phyloP scores from a whole-genome alignment of 768 basidiomycete genomes.

The Candolleomyces aberdarensis region DNA sequence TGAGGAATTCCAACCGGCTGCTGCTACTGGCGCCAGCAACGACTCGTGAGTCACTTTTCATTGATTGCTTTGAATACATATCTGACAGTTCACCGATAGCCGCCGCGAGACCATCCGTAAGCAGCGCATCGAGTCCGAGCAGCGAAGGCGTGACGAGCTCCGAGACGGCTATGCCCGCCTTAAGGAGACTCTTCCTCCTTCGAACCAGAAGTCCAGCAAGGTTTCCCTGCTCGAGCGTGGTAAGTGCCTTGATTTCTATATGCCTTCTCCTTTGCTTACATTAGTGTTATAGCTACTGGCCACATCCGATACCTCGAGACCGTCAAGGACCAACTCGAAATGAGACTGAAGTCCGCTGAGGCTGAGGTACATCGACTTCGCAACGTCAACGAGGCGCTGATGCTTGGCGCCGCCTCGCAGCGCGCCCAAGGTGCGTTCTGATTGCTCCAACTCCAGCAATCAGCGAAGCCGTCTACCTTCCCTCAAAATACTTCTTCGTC shows the following conservation, averaged over 20 bases:
- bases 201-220: conserved; percentile 93
- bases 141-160: conserved; percentile 89
- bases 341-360: conserved; percentile 74
- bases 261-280: conserved; percentile 12
- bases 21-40: conserved; percentile 47
- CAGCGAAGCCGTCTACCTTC: conserved; percentile 27
- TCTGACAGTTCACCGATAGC: conserved; percentile 22
- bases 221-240: conserved; percentile 85
- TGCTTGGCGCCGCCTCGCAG: conserved; percentile 81
- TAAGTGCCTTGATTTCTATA: conserved; percentile 27
- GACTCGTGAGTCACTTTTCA: conserved; percentile 36
- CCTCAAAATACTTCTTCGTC: conserved; percentile 22
- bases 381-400: conserved; percentile 85
- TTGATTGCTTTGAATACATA: not conserved
- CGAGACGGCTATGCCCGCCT: conserved; percentile 88
- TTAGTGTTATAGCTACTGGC: conserved; percentile 56
- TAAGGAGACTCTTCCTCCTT: conserved; percentile 85
- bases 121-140: conserved; percentile 93
- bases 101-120: conserved; percentile 89
- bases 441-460: conserved; percentile 32
- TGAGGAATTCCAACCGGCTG: conserved; percentile 65
- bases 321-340: conserved; percentile 71
- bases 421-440: conserved; percentile 51
- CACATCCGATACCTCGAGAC: conserved; percentile 88
- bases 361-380: conserved; percentile 78